Evolutionary conservation across 495 filamentous ascomycete species (phyloP), one percentile per base, ranked within the genome.

Genomic region (Rostrohypoxylon terebratum): DNA sequence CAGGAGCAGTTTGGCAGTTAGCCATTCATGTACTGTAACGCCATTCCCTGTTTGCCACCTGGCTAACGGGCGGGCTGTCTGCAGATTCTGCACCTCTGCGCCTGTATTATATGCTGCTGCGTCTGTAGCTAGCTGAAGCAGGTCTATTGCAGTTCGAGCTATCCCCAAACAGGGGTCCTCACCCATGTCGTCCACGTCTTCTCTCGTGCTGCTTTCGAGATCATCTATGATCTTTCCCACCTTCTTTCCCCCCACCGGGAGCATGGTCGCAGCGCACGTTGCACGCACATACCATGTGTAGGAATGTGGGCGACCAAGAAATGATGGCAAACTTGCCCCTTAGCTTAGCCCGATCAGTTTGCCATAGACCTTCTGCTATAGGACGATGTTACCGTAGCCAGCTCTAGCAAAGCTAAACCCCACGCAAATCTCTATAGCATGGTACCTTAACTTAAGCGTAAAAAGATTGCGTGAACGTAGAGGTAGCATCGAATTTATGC

Each of bases 1-100:
- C n/a, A 45, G 4, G 5, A 18, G 16, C 7, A 18, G 16, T 58
- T 11, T 50, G 45, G 21, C 42, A 53, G 21, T 28, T 28, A n/a
- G 21, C 11, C 40, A n/a, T 62, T 54, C 38, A 66, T 73, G 65
- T 73, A 9, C 23, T 69, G 66, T 53, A 66, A 68, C 71, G 28
- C 45, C 21, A 59, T 57, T 16, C 71, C 70, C 66, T 74, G 66
- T 21, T 34, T 55, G 71, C 71, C 71, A 67, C 66, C 66, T 73
- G 71, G 71, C 50, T 59, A 55, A 11, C 21, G 59, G 60, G 59
- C 42, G 33, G 42, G 57, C 62, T 63, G n/a, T 62, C 63, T 73
- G 28, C 63, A n/a, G n/a, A n/a, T 62, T 62, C 63, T 73, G 28
- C 63, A n/a, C 20, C 21, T 62, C 21, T 61, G 28, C 63, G 7